Conservation (phyloP, 257 asterid genomes). For the Fraxinus anomala region DNA sequence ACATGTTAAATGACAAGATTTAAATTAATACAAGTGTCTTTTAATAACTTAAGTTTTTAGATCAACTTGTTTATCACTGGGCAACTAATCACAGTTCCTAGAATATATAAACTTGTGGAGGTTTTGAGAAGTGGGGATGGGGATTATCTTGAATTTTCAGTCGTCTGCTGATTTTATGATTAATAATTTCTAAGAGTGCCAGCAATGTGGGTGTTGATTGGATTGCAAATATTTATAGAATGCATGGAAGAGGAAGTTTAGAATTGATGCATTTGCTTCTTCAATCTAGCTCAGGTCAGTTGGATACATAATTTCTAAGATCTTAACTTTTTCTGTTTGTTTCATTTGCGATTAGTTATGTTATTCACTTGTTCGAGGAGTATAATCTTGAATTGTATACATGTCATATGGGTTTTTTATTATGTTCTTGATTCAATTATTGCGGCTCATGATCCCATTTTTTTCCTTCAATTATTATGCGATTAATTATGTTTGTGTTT, state of each 20-base stretch:
- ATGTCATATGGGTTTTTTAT: neutral
- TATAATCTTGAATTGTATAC: neutral
- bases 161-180: constrained; percentile 60
- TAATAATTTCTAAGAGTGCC: constrained; percentile 54
- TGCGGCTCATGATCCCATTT: neutral
- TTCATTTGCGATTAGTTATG: neutral
- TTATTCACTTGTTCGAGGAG: neutral
- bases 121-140: constrained; percentile 50
- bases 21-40: neutral
- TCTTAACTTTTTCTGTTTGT: neutral
- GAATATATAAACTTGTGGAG: constrained; percentile 43
- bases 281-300: constrained; percentile 28
- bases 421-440: neutral
- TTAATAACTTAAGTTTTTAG: neutral
- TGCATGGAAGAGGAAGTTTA: constrained; percentile 9
- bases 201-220: constrained; percentile 83
- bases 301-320: neutral
- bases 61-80: neutral
- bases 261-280: constrained; percentile 34
- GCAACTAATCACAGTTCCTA: neutral
- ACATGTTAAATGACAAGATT: neutral
- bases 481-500: neutral
- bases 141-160: constrained; percentile 62
- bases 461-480: neutral
- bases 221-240: constrained; percentile 40